Base-by-base conservation (phyloP, 352 stramenopile genomes). In the Phytophthora sansomeana region DNA sequence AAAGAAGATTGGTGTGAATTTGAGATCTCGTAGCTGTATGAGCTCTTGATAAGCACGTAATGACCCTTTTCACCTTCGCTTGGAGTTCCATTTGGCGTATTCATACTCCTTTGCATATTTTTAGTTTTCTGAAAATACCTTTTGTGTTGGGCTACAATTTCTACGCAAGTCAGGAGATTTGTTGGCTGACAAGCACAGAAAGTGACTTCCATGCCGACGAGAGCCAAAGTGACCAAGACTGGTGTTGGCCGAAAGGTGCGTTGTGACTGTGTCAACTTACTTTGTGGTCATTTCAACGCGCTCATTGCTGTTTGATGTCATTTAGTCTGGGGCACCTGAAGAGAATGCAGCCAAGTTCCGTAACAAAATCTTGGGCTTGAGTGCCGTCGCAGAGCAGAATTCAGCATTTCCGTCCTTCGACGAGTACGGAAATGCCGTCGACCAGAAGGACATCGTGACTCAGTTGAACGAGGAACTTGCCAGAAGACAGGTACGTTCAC, bases 391-490 rank as follows among this genome's bases (percentile, higher is more conserved):
- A 4, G 78, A 85, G 59, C 75, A 88, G 46, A 79, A 79, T 41
- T 58, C 74, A 17, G 69, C 44, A 19, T 24, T 65, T 21, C 42
- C 62, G 14, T 68, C 63, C 11, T 66, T 69, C 38, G 46, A 69
- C 26, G 70, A 71, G 30, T 58, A 63, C 35, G 48, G 58, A 6
- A 66, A 67, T 67, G 65, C 74, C 0, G 51, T 58, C 8, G 74
- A 91, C 1, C 74, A 79, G 26, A 80, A 73, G 13, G 81, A 90
- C n/a, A 65, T 81, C n/a, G 52, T 87, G 5, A 59, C 75, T 7
- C 77, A 91, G 36, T 64, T 91, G 24, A 81, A 91, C 36, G 75
- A 88, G 35, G 81, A 93, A 28, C 70, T 93, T 10, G 65, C 68
- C 3, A 78, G 82, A 29, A 78, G 82, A 58, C 81, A 91, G 65